Conservation (phyloP, 2,329 filamentous ascomycete genomes). For the Sarocladiaceae sp. region DNA sequence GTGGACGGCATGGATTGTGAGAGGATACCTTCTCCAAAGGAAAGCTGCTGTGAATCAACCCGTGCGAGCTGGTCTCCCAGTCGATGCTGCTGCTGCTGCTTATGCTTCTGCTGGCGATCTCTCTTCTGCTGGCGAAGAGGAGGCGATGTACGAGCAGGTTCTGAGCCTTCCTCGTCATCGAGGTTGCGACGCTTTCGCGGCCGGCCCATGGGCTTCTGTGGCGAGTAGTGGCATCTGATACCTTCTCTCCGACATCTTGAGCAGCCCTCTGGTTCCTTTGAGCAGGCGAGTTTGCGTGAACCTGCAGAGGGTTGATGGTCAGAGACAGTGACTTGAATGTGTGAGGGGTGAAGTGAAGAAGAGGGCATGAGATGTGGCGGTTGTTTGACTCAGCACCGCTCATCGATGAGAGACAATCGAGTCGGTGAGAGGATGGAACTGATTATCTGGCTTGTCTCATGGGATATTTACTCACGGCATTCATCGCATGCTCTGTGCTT, state of each 20-base stretch:
- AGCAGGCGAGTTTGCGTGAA: slow-evolving; percentile 57
- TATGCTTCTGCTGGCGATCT: background rate
- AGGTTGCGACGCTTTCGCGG: slow-evolving; percentile 49
- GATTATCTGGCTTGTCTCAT: no score
- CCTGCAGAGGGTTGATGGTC: no score
- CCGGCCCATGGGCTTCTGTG: slow-evolving; percentile 61
- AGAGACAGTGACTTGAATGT: no score
- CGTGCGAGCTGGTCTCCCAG: no score
- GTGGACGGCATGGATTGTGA: background rate
- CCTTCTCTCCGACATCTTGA: slow-evolving; percentile 51
- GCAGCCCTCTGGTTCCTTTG: slow-evolving; percentile 55
- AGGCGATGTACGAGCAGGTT: background rate
- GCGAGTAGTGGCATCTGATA: slow-evolving; percentile 54
- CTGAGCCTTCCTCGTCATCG: slow-evolving; percentile 18
- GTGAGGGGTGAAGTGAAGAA: no score
- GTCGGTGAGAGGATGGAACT: background rate
- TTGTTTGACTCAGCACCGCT: no score
- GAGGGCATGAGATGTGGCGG: no score
- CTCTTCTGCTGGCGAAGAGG: background rate
- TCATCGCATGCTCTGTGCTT: slow-evolving; percentile 62
- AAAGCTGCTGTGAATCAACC: no score
- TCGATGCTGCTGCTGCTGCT: background rate
- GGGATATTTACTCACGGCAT: slow-evolving; percentile 58
- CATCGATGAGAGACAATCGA: no score
- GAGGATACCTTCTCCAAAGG: background rate